Evolutionary conservation across 495 filamentous ascomycete genomes (phyloP).

Genomic region (Endocarpon pusillum): DNA sequence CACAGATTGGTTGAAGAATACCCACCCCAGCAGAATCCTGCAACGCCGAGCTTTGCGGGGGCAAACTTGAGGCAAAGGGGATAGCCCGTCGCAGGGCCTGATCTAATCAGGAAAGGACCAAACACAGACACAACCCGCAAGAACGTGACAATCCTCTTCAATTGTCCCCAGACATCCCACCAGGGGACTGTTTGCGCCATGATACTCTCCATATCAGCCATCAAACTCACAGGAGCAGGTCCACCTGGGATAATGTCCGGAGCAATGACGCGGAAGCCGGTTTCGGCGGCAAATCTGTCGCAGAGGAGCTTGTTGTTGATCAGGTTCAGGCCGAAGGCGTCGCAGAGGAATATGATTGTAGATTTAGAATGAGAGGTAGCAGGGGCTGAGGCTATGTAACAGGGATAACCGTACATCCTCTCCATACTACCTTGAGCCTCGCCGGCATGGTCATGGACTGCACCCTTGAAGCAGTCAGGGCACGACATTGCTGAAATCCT

Average conservation of each 20-base stretch:
- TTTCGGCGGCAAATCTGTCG: slow-evolving; percentile 26
- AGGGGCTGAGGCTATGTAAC: neutral
- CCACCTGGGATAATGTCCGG: slow-evolving; percentile 36
- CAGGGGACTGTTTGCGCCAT: neutral
- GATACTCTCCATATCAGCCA: neutral
- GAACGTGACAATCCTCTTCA: slow-evolving; percentile 2
- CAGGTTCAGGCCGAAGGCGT: slow-evolving; percentile 34
- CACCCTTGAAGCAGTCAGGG: neutral
- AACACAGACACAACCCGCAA: slow-evolving; percentile 1
- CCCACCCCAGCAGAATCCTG: slow-evolving; percentile 41
- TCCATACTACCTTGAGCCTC: neutral
- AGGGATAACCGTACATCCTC: no score
- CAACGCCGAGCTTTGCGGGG: slow-evolving; percentile 22
- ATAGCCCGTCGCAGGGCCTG: slow-evolving; percentile 13
- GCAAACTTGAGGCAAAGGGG: slow-evolving; percentile 22
- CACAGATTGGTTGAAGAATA: slow-evolving; percentile 22
- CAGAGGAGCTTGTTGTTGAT: slow-evolving; percentile 28
- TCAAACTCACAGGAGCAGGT: slow-evolving; percentile 1
- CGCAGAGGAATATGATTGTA: slow-evolving; percentile 27
- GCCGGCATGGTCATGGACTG: slow-evolving; percentile 1
- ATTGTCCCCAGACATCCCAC: neutral
- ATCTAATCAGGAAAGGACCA: neutral
- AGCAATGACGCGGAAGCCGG: slow-evolving; percentile 25
- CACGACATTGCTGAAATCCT: neutral
- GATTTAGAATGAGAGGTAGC: neutral